Conservation (phyloP, 2,329 filamentous ascomycete species). For the Didymella sp. region DNA sequence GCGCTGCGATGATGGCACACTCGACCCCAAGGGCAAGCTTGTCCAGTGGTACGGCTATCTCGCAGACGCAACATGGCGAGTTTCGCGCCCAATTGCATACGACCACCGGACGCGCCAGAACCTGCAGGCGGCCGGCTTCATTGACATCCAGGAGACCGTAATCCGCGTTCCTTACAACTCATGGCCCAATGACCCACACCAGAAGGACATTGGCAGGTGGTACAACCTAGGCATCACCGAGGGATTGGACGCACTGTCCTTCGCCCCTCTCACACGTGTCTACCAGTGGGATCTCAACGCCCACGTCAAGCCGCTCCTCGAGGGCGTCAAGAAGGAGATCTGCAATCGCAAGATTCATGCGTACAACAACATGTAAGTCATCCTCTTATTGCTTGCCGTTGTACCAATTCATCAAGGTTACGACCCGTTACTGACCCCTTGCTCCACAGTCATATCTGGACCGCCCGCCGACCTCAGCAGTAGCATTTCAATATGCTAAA, state of each 20-base stretch:
- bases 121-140: slow-evolving; percentile 76
- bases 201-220: slow-evolving; percentile 77
- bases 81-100: slow-evolving; percentile 70
- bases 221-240: slow-evolving; percentile 81
- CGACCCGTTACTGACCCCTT: slow-evolving; percentile 39
- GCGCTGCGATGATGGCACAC: slow-evolving; percentile 70
- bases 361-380: slow-evolving; percentile 78
- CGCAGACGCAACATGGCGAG: slow-evolving; percentile 69
- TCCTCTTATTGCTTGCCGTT: slow-evolving; percentile 11
- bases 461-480: slow-evolving; percentile 54
- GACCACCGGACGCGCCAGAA: slow-evolving; percentile 66
- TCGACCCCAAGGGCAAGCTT: slow-evolving; percentile 65
- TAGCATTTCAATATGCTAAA: slow-evolving; percentile 30
- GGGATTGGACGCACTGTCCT: slow-evolving; percentile 73
- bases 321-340: slow-evolving; percentile 71
- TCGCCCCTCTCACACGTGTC: slow-evolving; percentile 74
- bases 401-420: slow-evolving; percentile 37
- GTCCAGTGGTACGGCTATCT: slow-evolving; percentile 74
- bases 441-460: slow-evolving; percentile 56
- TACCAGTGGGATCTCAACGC: slow-evolving; percentile 65
- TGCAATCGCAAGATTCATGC: slow-evolving; percentile 71
- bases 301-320: slow-evolving; percentile 68
- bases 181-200: slow-evolving; percentile 70
- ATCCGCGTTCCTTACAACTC: slow-evolving; percentile 76
- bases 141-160: slow-evolving; percentile 74